phyloP scores from a whole-genome alignment of 2,329 filamentous ascomycete species.

The Pseudomassariella vexata region DNA sequence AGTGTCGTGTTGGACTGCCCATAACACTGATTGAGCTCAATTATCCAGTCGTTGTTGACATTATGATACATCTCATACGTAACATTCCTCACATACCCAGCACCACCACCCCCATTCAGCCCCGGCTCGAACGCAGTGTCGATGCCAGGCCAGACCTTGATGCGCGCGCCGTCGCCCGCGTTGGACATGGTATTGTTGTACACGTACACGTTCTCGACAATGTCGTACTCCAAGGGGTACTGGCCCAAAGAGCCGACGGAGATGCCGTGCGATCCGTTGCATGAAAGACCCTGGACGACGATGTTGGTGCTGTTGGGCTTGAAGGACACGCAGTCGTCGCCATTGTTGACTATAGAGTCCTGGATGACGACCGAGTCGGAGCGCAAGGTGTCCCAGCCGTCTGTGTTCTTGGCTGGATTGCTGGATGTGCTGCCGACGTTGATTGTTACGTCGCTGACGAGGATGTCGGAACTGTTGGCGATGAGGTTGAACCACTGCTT shows the following conservation, averaged over 20 bases:
- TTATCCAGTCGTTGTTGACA: constrained; percentile 58
- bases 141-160: constrained; percentile 67
- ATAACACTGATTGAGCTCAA: constrained; percentile 62
- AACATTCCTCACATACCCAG: constrained; percentile 57
- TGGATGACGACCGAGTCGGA: constrained; percentile 59
- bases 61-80: constrained; percentile 59
- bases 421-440: constrained; percentile 36
- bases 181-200: constrained; percentile 52
- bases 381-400: constrained; percentile 61
- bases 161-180: constrained; percentile 59
- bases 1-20: constrained; percentile 32
- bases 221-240: constrained; percentile 57
- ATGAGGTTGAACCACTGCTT: constrained; percentile 59
- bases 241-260: constrained; percentile 68
- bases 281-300: constrained; percentile 59
- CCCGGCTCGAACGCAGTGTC: constrained; percentile 49
- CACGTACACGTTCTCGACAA: constrained; percentile 64
- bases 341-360: constrained; percentile 58
- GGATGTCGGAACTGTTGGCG: constrained; percentile 58
- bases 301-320: constrained; percentile 69
- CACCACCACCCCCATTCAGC: constrained; percentile 58
- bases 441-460: constrained; percentile 56
- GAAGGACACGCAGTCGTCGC: constrained; percentile 68
- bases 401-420: constrained; percentile 56
- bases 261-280: constrained; percentile 67